Evolutionary conservation across 768 basidiomycete genomes (phyloP), one percentile per base, ranked within the genome.

Genomic region (Pleurotus citrinopileatus): DNA sequence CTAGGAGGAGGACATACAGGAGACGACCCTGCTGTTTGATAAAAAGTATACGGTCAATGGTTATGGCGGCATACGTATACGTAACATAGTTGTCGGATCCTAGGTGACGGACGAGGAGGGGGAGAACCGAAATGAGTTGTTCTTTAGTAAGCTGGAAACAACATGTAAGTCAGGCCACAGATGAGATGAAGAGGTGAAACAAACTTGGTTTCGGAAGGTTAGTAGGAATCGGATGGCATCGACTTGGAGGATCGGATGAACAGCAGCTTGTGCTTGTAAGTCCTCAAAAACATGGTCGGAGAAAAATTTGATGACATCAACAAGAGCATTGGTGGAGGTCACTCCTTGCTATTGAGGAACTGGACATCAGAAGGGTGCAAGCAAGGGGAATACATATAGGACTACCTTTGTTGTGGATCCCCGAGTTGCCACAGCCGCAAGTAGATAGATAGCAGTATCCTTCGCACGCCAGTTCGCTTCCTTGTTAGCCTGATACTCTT

Each of bases 221-320:
- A 92, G 78, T 47, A 98, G 70, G 75, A 93, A 98, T 44, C 94
- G 87, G 67, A 98, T 98, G 7, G 95, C 94, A 67, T 98, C 94
- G 23, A 96, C 94, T 64, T 95, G 92, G 38, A 99, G 75, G 60
- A 98, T 92, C 1, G 94, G 90, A 63, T 97, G 89, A 0, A 90
- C 87, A 12, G 74, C 70, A 3, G 84, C 83, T 4, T 79, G 72
- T 2, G 91, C 87, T 59, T 80, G 87, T 36, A 98, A 72, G 68
- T 99, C 97, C 57, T 86, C 78, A 65, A 86, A 91, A 12, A 98
- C 89, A 62, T 97, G 83, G 19, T 94, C 86, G 13, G 90, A 90
- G 74, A 98, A 99, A 75, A 97, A 98, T 61, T 92, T 83, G 63
- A 99, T 89, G 27, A 98, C 88, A 65, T 98, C 91, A 27, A 98